A percentile compares a stretch with the other conserved stretches of the same genome.
Evolutionary conservation across 2,329 filamentous ascomycete genomes (phyloP).

Genomic region (Ceratocystis variospora): DNA sequence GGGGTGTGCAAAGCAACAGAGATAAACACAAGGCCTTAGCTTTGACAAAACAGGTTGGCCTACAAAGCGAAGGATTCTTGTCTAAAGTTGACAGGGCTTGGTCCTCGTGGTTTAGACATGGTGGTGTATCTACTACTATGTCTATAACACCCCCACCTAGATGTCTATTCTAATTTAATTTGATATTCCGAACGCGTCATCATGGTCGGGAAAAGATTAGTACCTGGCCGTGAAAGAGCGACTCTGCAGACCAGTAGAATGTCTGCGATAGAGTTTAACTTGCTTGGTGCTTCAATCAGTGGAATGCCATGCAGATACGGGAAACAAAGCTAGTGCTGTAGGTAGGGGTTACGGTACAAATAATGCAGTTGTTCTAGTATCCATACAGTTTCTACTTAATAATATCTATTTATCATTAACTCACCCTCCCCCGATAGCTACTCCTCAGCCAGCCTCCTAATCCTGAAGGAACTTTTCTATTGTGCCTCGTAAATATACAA

Average conservation of each 20-base stretch:
- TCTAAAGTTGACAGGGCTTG: no score
- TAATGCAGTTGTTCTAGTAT: not conserved
- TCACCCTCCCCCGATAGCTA: not conserved
- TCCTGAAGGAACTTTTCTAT: not conserved
- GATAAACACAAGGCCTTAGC: not conserved
- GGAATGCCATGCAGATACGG: not conserved
- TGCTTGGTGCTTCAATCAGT: not conserved
- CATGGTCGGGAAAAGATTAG: not conserved
- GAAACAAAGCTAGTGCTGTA: not conserved
- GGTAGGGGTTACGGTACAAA: not conserved
- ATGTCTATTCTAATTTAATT: not conserved
- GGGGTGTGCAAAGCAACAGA: no score
- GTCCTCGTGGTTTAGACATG: no score
- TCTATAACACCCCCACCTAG: no score
- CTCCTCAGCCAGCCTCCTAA: not conserved
- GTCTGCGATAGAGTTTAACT: not conserved
- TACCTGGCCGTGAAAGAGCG: no score
- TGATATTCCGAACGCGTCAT: not conserved
- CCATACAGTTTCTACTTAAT: not conserved
- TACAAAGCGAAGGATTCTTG: not conserved
- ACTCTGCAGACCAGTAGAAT: not conserved
- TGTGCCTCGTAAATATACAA: slow-evolving; percentile 35
- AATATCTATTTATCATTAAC: slow-evolving; percentile 1
- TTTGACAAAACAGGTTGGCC: not conserved
- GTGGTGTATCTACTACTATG: no score